A percentile compares a stretch with the other conserved stretches of the same genome.
These are phyloP conservation scores for Notholithocarpus densiflorus DNA, from an alignment of 306 rosid species.

Conservation along the genomic window DNA sequence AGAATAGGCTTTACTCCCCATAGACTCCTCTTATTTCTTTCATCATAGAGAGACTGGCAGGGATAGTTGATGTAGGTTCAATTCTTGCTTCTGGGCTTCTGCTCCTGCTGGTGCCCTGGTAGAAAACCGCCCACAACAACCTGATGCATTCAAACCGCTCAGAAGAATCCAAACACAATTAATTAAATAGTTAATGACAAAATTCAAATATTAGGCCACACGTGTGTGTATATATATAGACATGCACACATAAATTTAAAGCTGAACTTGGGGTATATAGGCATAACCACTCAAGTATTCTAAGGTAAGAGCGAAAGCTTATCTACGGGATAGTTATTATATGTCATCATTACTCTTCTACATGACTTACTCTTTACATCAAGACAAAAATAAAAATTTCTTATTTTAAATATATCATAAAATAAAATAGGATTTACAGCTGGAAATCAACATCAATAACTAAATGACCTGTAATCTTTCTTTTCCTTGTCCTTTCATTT, in stretches of 20 bases:
- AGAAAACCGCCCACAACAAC: constrained; percentile 74
- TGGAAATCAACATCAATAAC: neutral
- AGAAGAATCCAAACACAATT: neutral
- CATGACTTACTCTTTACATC: neutral
- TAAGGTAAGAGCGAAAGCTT: neutral
- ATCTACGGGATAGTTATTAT: neutral
- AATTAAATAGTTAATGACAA: neutral
- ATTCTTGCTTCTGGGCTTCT: constrained; percentile 65
- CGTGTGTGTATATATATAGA: neutral
- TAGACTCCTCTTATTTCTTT: constrained; percentile 46
- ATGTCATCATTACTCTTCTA: neutral
- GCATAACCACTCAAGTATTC: neutral
- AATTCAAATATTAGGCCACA: neutral
- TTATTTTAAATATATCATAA: neutral
- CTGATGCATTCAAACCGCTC: constrained; percentile 31
- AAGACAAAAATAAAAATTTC: neutral
- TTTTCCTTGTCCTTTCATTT: neutral
- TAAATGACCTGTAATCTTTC: constrained; percentile 1
- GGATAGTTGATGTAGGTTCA: constrained; percentile 37
- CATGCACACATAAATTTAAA: neutral
- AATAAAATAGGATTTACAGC: neutral
- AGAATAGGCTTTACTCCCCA: constrained; percentile 62
- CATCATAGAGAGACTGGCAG: constrained; percentile 33
- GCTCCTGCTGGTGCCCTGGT: constrained; percentile 72
- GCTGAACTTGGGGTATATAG: neutral